Evolutionary conservation across 371 early-diverging fungal genomes (phyloP), one percentile per base, ranked within the genome.

Genomic region (Mortierella sp.): DNA sequence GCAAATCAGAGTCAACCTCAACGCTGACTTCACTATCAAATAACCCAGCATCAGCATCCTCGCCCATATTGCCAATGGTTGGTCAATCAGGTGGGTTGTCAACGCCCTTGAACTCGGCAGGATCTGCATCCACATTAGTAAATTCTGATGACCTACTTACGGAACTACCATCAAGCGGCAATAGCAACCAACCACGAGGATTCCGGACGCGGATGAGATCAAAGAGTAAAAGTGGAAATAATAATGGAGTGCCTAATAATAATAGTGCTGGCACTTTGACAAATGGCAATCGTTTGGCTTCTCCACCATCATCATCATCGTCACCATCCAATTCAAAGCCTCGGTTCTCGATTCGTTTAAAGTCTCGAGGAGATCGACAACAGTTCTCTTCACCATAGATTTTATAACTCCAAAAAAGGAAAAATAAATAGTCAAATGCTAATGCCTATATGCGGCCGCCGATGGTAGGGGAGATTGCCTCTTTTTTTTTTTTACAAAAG

Each of bases 341-440:
- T 39, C 24, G 63, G 5, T 69, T 69, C 22, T 55, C 70, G 9
- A 62, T 69, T 24, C 62, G 70, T 6, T 43, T 69, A 28, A 61
- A 62, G 43, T 62, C 68, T 10, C 47, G 68, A 47, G 62, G 60
- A 47, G 61, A 59, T 14, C 35, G 54, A 39, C 54, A 35, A 24
- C 64, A 49, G 8, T 45, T 52, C 30, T 28, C 64, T 3, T 64
- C 52, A 35, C 52, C 51, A 49, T 64, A 64, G 35, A 64, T 28
- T 30, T 28, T 55, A 4, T 55, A 24, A 51, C 35, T 35, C n/a
- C n/a, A 35, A 35, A 35, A 35, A 35, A 35, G 4, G 4, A 30
- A 30, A 30, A 35, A 35, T 5, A 35, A 35, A 35, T 35, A 35
- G 35, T 5, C 6, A 35, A 35, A 35, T 35, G 35, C 6, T 35